Evolutionary conservation across 139 green algal species (phyloP).

Genomic region (Volvox reticuliferus): DNA sequence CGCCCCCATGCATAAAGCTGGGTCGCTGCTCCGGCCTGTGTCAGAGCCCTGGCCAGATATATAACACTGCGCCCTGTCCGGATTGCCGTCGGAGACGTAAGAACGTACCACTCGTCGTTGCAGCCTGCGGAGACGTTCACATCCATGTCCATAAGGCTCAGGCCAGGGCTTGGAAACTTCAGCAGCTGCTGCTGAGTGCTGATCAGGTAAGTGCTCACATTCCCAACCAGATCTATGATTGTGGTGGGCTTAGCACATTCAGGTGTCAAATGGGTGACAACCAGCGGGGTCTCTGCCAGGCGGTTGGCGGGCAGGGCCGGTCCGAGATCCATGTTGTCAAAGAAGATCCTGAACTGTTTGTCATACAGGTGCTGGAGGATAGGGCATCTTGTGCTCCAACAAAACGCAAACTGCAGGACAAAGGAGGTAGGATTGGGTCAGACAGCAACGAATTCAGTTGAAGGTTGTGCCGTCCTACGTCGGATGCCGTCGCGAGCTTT

Average conservation of each 20-base stretch:
- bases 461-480: background rate
- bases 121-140: background rate
- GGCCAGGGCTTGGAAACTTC: background rate
- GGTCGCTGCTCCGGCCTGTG: no score
- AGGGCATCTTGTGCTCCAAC: conserved; percentile 28
- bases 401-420: conserved; percentile 22
- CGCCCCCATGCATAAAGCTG: no score
- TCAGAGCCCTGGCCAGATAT: no score
- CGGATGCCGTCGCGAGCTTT: no score
- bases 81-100: no score
- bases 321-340: background rate
- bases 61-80: no score
- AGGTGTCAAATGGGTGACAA: conserved; percentile 8
- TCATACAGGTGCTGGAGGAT: background rate
- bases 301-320: background rate
- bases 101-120: conserved; percentile 30
- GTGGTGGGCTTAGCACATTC: background rate
- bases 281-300: background rate
- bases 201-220: background rate
- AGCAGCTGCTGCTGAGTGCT: background rate
- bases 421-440: background rate
- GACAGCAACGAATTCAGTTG: background rate
- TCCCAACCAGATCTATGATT: background rate
- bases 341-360: background rate
- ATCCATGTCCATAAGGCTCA: conserved; percentile 34